A percentile compares a stretch with the other conserved stretches of the same genome.
phyloP scores from a whole-genome alignment of 306 rosid genomes.

The Fragaria ananassa region DNA sequence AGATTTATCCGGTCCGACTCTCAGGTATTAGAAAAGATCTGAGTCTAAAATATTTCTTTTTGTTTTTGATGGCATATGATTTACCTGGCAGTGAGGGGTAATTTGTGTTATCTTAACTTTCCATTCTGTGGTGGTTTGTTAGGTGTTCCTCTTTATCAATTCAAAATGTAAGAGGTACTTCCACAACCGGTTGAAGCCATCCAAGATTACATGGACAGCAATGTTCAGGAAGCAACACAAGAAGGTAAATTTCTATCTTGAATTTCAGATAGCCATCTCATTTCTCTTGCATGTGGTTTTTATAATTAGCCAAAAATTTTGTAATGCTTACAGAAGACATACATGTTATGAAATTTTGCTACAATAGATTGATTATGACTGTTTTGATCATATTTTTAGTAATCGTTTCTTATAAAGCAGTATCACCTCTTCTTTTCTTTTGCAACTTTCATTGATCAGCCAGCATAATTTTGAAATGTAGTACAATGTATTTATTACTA shows the following conservation, averaged over 20 bases:
- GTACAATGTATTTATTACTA: neutral
- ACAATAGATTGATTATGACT: neutral
- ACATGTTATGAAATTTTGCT: neutral
- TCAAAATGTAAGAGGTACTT: slow-evolving; percentile 79
- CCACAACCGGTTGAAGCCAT: slow-evolving; percentile 80
- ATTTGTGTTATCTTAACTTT: neutral
- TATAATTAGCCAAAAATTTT: neutral
- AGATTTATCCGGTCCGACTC: slow-evolving; percentile 81
- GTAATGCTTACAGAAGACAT: neutral
- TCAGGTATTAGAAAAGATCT: slow-evolving; percentile 43
- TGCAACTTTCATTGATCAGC: too few species aligned
- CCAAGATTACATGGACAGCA: slow-evolving; percentile 87
- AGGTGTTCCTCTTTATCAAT: slow-evolving; percentile 76
- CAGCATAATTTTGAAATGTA: neutral
- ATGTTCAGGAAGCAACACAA: slow-evolving; percentile 87
- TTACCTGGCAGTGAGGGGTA: neutral
- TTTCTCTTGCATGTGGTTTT: too few species aligned
- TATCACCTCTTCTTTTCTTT: too few species aligned
- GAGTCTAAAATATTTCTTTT: neutral
- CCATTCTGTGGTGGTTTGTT: neutral
- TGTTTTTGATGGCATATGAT: neutral
- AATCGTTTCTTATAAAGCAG: too few species aligned
- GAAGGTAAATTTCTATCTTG: slow-evolving; percentile 41
- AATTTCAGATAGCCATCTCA: neutral
- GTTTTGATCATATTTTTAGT: neutral